Evolutionary conservation across 148 eudicot genomes (phyloP), one percentile per base, ranked within the genome.

Genomic region (Rhododendron ovatum): DNA sequence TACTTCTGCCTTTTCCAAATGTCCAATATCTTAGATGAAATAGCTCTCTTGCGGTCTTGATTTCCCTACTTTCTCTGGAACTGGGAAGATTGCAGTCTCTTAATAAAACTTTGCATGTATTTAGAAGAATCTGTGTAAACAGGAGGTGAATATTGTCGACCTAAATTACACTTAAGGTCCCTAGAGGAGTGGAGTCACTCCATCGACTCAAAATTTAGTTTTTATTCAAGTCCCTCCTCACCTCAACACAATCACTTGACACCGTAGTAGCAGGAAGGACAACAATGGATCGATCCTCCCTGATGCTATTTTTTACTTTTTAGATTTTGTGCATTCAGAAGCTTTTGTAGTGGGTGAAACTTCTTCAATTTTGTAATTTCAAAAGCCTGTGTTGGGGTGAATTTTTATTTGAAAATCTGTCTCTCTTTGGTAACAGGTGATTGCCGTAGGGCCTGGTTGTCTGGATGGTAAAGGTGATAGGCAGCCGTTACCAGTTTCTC

Each of bases 361-460:
- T 71, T 12, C 17, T 69, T 67, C 17, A 67, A 71, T 4, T 71
- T 15, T 71, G 37, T 14, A 12, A 71, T 14, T 33, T 33, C 37
- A 28, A 69, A 69, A 33, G 76, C 76, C 6, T 71, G 76, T 37
- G 47, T 7, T 51, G 35, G 17, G 41, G 76, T 83, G 43, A 48
- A 7, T 57, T 22, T 7, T 57, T 9, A 0, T 10, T 67, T 67
- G 12, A 17, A 33, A 22, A 33, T 39, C 7, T 78, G 18, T 84
- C 22, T 76, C 2, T 79, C 80, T 48, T 63, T 18, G 47, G 7
- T 83, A 59, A 41, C 88, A 96, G 98, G 94, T 96, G 84, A 81
- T 94, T 51, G 95, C 98, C 1, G 95, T 94, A 10, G 98, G 98
- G 7, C 94, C 96, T 74, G 98, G 98, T 41, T 90, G 92, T 47